Conservation (phyloP, 1,284 basidiomycete genomes). For the Thelephora terrestris region DNA sequence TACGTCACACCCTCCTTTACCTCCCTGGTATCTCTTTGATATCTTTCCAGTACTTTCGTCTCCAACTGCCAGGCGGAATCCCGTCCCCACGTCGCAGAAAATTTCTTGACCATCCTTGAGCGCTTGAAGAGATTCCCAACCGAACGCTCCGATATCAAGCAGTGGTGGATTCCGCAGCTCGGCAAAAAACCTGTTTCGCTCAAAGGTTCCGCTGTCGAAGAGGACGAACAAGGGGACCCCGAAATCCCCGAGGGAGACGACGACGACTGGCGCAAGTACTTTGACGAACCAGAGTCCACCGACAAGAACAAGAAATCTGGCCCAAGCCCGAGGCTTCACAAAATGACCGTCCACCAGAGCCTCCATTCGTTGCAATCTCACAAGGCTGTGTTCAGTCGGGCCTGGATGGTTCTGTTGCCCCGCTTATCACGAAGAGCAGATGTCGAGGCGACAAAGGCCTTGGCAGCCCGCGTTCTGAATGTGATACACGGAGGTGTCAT, state of each 20-base stretch:
- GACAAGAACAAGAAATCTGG: constrained; percentile 23
- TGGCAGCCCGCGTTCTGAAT: constrained; percentile 57
- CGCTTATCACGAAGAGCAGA: constrained; percentile 34
- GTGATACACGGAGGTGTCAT: constrained; percentile 80
- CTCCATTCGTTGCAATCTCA: constrained; percentile 68
- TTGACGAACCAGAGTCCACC: constrained; percentile 50
- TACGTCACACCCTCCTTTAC: constrained; percentile 27
- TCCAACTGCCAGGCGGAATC: constrained; percentile 19
- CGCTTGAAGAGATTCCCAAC: constrained; percentile 79
- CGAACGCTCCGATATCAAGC: constrained; percentile 62
- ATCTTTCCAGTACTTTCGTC: constrained; percentile 15
- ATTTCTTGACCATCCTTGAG: constrained; percentile 72
- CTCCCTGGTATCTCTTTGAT: constrained; percentile 11
- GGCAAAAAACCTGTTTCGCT: constrained; percentile 46
- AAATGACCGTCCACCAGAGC: constrained; percentile 63
- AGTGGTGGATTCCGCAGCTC: constrained; percentile 80
- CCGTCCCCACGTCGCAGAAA: constrained; percentile 38
- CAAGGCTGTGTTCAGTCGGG: constrained; percentile 65
- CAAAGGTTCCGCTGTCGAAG: constrained; percentile 25
- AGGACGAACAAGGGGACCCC: constrained; percentile 28
- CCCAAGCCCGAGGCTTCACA: constrained; percentile 41
- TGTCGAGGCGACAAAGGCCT: constrained; percentile 29
- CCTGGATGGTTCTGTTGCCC: constrained; percentile 69
- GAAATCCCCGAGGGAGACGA: constrained; percentile 30
- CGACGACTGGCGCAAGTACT: constrained; percentile 76